phyloP scores from a whole-genome alignment of 2,329 filamentous ascomycete genomes.

The Leptosphaerulina australis region DNA sequence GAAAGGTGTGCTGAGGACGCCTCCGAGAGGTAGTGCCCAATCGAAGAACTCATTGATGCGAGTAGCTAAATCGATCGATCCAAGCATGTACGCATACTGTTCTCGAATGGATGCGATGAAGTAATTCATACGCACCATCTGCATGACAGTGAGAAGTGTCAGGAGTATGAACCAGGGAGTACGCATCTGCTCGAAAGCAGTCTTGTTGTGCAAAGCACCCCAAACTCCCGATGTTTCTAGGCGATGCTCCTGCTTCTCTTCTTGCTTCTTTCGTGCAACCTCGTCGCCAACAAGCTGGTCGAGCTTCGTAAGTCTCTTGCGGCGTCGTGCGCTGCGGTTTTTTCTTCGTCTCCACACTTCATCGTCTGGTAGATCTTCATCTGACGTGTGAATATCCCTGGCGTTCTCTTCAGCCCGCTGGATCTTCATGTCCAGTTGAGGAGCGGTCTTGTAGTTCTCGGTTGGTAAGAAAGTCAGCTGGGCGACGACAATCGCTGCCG shows the following conservation, averaged over 20 bases:
- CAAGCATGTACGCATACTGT: slow-evolving; percentile 78
- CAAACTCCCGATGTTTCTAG: slow-evolving; percentile 76
- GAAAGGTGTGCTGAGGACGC: slow-evolving; percentile 79
- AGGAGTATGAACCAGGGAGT: slow-evolving; percentile 86
- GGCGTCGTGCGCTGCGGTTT: slow-evolving; percentile 51
- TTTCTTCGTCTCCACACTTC: slow-evolving; percentile 53
- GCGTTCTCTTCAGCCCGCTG: slow-evolving; percentile 38
- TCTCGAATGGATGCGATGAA: slow-evolving; percentile 85
- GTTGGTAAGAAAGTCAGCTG: slow-evolving; percentile 75
- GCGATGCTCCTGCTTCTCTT: slow-evolving; percentile 67
- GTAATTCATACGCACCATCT: slow-evolving; percentile 76
- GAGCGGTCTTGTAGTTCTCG: slow-evolving; percentile 75
- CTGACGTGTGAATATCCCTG: slow-evolving; percentile 59
- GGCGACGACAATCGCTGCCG: slow-evolving; percentile 66
- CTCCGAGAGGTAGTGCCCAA: slow-evolving; percentile 78
- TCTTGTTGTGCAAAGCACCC: slow-evolving; percentile 78
- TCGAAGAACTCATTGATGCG: slow-evolving; percentile 84
- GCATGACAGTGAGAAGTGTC: slow-evolving; percentile 72
- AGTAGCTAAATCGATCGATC: slow-evolving; percentile 63
- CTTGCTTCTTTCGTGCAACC: slow-evolving; percentile 65
- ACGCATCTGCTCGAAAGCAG: slow-evolving; percentile 72
- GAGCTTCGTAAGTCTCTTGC: slow-evolving; percentile 69
- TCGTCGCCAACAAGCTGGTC: slow-evolving; percentile 72
- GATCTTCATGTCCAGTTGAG: slow-evolving; percentile 46
- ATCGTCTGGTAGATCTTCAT: slow-evolving; percentile 59